Evolutionary conservation across 2,329 filamentous ascomycete genomes (phyloP), one percentile per base, ranked within the genome.

Genomic region (Stylonectria norvegica): DNA sequence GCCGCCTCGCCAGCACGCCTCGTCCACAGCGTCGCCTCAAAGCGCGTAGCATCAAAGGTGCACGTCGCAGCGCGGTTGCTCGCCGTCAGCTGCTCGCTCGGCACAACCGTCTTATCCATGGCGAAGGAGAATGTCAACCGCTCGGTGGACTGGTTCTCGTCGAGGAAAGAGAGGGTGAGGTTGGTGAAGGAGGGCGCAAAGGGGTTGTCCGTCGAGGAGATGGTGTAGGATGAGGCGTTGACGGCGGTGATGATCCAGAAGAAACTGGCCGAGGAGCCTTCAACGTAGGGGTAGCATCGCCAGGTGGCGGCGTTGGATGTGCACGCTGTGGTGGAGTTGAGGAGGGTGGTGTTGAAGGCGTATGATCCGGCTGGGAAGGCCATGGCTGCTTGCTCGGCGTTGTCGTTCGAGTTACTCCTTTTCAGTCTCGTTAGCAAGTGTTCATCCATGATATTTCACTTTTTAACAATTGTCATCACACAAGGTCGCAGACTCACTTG

Each of bases 361-460:
- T 79, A 86, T n/a, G 75, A 71, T 5, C 83, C 83, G 2, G 74
- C 64, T 2, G 83, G 83, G 52, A 85, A 85, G 15, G 19, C 32
- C n/a, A 43, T 12, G 5, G 41, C 12, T 12, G 55, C 40, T 9
- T 49, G 18, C 4, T 37, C 30, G 14, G 49, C 28, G 4, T 38
- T 12, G 14, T 42, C 39, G 34, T 35, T 47, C 9, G 27, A 33
- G 30, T 15, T 37, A 16, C 31, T 20, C 32, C 14, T 32, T 7
- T 14, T 11, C 42, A 31, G 15, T 20, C 16, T 32, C 17, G 27
- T n/a, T 20, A 15, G 20, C n/a, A 20, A 12, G 22, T 25, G 7
- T 8, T 30, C 9, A 14, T 14, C 15, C 14, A 15, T 6, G 27
- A 30, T 9, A 10, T 10, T 14, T 30, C 27, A 30, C 27, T 6